Base-by-base conservation (phyloP, 164 flowering plant genomes). In the Buxus sempervirens region DNA sequence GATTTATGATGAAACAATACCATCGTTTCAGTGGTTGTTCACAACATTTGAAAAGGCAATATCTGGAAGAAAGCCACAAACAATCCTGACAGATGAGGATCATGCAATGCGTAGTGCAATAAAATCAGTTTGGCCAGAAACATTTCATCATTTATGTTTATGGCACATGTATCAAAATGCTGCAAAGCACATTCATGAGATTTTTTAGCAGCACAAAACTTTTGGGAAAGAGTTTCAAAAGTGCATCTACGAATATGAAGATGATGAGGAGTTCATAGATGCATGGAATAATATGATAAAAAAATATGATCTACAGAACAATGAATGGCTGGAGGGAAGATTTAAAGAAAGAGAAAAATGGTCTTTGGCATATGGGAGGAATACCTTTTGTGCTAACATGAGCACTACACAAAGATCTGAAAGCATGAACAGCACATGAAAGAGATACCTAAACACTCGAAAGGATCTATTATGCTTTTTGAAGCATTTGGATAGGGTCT, bases 151-250 rank as follows among this genome's bases (percentile, higher is more conserved):
- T 5, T 9, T 54, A 10, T 32, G 49, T 56, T n/a, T 20, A 9
- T 55, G 60, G 68, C 61, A 66, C 36, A n/a, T 66, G 23, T 45
- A 45, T 51, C 56, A 49, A 23, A 63, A 24, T 63, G 66, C 51
- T 10, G 51, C 51, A 10, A 54, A 54, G 23, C 16, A 54, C 2
- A 16, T 54, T n/a, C 8, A n/a, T 54, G 5, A 54, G 9, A 3
- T 9, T 19, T 54, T 54, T 54, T 3, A n/a, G 19, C 22, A 22
- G 19, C 9, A n/a, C 5, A 54, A 19, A 20, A 19, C 56, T 1
- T 54, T 54, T 54, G 1, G 21, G 1, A 54, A 15, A 16, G 21
- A 54, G 0, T 54, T 54, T 12, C 2, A 20, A 19, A 54, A 20
- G 9, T 54, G 56, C 9, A 15, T 45, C 14, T 45, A 45, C 12